Percentiles rank a stretch among this genome's conserved stretches.
These are phyloP conservation scores for Botrytis squamosa DNA, from an alignment of 2,329 filamentous ascomycete genomes.

Conservation along the genomic window DNA sequence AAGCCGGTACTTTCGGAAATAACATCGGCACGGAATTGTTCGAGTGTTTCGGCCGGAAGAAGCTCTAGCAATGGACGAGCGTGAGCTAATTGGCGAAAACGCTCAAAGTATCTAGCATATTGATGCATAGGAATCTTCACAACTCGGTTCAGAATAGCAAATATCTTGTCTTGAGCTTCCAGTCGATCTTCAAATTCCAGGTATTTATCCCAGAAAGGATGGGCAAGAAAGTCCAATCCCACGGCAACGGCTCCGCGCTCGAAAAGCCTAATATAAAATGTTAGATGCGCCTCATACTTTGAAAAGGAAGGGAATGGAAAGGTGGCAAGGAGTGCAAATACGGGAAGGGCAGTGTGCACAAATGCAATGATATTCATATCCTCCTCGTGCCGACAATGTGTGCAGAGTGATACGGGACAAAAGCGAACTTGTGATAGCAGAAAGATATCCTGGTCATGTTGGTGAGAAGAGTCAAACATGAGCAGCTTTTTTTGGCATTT, in stretches of 20 bases:
- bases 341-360: slow-evolving; percentile 56
- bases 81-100: slow-evolving; percentile 76
- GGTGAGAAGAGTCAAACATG: slow-evolving; percentile 62
- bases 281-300: slow-evolving; percentile 29
- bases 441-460: slow-evolving; percentile 61
- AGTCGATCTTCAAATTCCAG: slow-evolving; percentile 93
- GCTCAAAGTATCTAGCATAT: slow-evolving; percentile 91
- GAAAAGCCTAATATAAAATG: slow-evolving; percentile 65
- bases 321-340: slow-evolving; percentile 58
- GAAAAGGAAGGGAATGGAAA: slow-evolving; percentile 33
- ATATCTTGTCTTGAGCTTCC: slow-evolving; percentile 80
- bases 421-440: slow-evolving; percentile 47
- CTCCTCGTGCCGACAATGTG: slow-evolving; percentile 43
- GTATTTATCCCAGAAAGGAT: slow-evolving; percentile 99
- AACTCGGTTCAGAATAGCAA: slow-evolving; percentile 76
- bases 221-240: slow-evolving; percentile 88
- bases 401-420: slow-evolving; percentile 42
- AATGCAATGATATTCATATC: slow-evolving; percentile 49
- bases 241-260: slow-evolving; percentile 83
- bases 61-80: slow-evolving; percentile 71
- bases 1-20: slow-evolving; percentile 59
- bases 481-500: slow-evolving; percentile 62
- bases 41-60: slow-evolving; percentile 64
- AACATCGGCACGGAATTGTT: slow-evolving; percentile 69
- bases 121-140: slow-evolving; percentile 93